Percentiles rank a stretch among this genome's conserved stretches.
Evolutionary conservation across 768 basidiomycete species (phyloP).

Genomic region (Hortiboletus campestris): DNA sequence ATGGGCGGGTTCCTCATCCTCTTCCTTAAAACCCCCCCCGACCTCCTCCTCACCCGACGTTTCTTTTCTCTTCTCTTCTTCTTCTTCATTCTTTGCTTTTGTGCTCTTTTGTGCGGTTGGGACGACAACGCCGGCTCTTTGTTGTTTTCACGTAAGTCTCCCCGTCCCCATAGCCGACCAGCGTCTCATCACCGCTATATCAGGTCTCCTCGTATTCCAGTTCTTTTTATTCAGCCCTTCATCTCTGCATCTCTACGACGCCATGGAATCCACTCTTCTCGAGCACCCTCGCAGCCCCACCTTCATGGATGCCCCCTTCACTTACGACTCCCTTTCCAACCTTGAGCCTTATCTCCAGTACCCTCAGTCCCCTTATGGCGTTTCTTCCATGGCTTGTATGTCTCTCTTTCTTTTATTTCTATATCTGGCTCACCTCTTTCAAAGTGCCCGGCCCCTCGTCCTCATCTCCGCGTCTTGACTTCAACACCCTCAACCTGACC

Average conservation of each 20-base stretch:
- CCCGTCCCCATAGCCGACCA: not conserved
- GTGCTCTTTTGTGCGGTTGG: conserved; percentile 36
- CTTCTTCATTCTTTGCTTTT: conserved; percentile 22
- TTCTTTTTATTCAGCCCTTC: conserved; percentile 34
- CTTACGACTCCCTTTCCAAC: conserved; percentile 45
- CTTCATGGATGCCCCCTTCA: conserved; percentile 48
- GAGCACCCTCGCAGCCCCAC: conserved; percentile 50
- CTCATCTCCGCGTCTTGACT: conserved; percentile 60
- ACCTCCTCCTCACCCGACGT: conserved; percentile 39
- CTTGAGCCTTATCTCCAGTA: conserved; percentile 65
- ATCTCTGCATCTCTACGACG: conserved; percentile 36
- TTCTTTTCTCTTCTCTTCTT: conserved; percentile 31
- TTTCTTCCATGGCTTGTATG: conserved; percentile 61
- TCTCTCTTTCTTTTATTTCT: conserved; percentile 9
- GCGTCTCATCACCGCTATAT: conserved; percentile 8
- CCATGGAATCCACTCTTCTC: conserved; percentile 51
- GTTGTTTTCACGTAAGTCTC: conserved; percentile 35
- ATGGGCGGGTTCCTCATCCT: conserved; percentile 30
- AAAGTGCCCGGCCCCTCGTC: conserved; percentile 52
- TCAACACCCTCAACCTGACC: conserved; percentile 58
- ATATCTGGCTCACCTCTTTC: conserved; percentile 11
- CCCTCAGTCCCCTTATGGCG: conserved; percentile 62
- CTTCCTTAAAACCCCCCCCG: conserved; percentile 20
- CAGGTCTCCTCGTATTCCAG: conserved; percentile 34
- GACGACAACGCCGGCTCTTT: conserved; percentile 30